Evolutionary conservation across 176 grass and related monocot species (phyloP).

Genomic region (Avena eriantha): DNA sequence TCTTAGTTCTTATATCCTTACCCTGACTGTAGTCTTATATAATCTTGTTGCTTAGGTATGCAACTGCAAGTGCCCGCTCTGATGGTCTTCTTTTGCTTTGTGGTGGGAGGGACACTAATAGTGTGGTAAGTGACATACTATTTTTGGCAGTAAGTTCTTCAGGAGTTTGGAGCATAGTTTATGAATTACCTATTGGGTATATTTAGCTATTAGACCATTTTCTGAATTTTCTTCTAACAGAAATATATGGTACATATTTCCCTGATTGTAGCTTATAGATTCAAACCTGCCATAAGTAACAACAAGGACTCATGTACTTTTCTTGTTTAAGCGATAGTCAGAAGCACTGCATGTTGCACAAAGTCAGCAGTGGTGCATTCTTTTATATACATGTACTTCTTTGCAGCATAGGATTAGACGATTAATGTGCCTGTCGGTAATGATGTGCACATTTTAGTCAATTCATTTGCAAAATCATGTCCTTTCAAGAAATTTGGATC

Average conservation of each 20-base stretch:
- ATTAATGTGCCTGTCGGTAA: neutral
- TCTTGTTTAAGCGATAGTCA: neutral
- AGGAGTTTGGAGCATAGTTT: conserved; percentile 11
- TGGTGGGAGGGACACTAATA: conserved; percentile 96
- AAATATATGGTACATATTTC: conserved; percentile 26
- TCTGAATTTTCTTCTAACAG: conserved; percentile 10
- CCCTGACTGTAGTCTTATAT: conserved; percentile 33
- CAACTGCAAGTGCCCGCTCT: conserved; percentile 95
- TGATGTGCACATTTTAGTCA: conserved; percentile 17
- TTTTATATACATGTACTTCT: conserved; percentile 29
- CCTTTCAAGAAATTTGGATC: neutral
- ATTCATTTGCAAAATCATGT: conserved; percentile 20
- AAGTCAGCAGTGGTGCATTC: neutral
- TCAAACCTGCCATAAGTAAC: conserved; percentile 24
- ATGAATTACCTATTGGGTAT: neutral
- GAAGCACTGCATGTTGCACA: conserved; percentile 18
- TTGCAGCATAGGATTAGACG: conserved; percentile 24
- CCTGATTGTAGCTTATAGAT: neutral
- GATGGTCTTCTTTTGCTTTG: conserved; percentile 97
- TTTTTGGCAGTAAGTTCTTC: conserved; percentile 12
- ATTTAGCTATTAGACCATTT: conserved; percentile 28
- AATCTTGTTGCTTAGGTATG: conserved; percentile 74
- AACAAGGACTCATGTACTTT: conserved; percentile 6
- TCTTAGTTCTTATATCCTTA: neutral
- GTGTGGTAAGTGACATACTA: conserved; percentile 77